These are phyloP conservation scores for Podaxis sp. DNA, from an alignment of 768 basidiomycete species.

Conservation along the genomic window DNA sequence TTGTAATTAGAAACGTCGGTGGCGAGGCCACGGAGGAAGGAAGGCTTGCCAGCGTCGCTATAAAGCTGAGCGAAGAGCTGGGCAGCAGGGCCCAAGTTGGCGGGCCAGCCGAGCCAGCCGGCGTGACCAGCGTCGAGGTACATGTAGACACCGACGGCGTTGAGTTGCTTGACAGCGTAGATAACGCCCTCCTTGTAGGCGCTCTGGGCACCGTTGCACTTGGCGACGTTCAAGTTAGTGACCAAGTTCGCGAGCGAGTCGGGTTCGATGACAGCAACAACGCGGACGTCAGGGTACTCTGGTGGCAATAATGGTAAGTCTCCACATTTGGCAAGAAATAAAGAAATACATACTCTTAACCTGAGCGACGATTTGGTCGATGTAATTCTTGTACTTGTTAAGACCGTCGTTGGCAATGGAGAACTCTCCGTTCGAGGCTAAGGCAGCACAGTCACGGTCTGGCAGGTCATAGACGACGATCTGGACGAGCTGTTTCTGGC, in stretches of 20 bases:
- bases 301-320: neutral
- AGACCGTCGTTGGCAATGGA: slow-evolving; percentile 55
- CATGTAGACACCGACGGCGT: slow-evolving; percentile 54
- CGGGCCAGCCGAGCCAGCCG: slow-evolving; percentile 70
- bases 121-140: slow-evolving; percentile 66
- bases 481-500: slow-evolving; percentile 49
- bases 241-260: slow-evolving; percentile 70
- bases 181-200: slow-evolving; percentile 54
- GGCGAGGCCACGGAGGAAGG: slow-evolving; percentile 60
- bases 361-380: slow-evolving; percentile 60
- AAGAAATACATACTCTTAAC: slow-evolving; percentile 41
- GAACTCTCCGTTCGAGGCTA: slow-evolving; percentile 68
- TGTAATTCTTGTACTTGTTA: slow-evolving; percentile 57
- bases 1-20: slow-evolving; percentile 57
- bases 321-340: neutral
- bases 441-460: slow-evolving; percentile 66
- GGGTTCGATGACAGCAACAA: slow-evolving; percentile 66
- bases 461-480: slow-evolving; percentile 62
- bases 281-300: slow-evolving; percentile 60
- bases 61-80: slow-evolving; percentile 52
- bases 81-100: slow-evolving; percentile 60
- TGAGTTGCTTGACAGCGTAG: slow-evolving; percentile 58
- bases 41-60: slow-evolving; percentile 50
- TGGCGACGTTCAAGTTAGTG: slow-evolving; percentile 60
- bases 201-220: slow-evolving; percentile 52